Base-by-base conservation (phyloP, 2,329 filamentous ascomycete genomes). In the Claviceps monticola region DNA sequence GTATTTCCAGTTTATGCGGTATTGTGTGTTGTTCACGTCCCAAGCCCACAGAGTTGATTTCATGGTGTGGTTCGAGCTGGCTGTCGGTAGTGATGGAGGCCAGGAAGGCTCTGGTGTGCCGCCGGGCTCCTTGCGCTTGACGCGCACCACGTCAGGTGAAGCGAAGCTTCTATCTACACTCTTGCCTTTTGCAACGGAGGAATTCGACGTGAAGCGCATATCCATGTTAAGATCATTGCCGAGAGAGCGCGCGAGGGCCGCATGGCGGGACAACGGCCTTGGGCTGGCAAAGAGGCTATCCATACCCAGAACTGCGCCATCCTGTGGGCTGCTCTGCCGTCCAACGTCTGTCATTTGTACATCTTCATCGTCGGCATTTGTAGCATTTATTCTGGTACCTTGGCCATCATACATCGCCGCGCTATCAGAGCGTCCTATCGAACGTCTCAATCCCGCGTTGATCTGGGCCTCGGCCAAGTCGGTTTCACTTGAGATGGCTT, bases 1-100 rank as follows among this genome's bases (percentile, higher is more conserved):
- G 63, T 93, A 88, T 50, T 89, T 86, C 90, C 91, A 98, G 66
- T 94, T 95, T 47, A 97, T 71, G 59, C 80, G 84, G 53, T 82
- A 75, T 46, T 66, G 66, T 62, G 62, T 74, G 61, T 61, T 72
- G 56, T 59, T 65, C 17, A 62, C 61, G 57, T 74, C 78, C 71
- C 73, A 81, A 54, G 63, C 66, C 71, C 71, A 82, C 39, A 75
- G 68, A 7, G 68, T 68, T 1, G 75, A 74, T 23, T 67, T 72
- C 3, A 70, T 61, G 39, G 74, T 56, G 19, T 58, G 59, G 8
- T 61, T 61, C 1, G 60, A 61, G 1, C 59, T 58, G 37, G 66
- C 63, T 14, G 57, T 46, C 2, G 61, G 54, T 3, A 65, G 56
- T 21, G 65, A 60, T 1, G 62, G 63, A 0, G 65, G 60, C 2